Evolutionary conservation across 306 rosid species (phyloP).

Genomic region (Vicia villosa): DNA sequence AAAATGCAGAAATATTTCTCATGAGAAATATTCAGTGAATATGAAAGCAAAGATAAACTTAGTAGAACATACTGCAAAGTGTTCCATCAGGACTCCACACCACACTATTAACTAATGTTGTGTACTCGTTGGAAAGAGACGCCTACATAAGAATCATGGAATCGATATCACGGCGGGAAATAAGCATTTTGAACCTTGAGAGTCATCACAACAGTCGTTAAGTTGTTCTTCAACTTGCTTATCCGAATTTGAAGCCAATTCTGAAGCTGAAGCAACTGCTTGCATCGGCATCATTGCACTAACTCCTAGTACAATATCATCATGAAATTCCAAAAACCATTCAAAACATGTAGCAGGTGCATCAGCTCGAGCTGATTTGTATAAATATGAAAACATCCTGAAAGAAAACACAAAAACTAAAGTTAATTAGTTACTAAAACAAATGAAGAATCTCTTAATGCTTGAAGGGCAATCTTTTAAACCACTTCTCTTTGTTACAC

Average conservation of each 20-base stretch:
- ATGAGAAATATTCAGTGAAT: conserved; percentile 1
- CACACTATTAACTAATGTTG: conserved; percentile 87
- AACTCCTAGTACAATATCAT: conserved; percentile 72
- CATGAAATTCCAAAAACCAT: conserved; percentile 77
- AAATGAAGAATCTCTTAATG: conserved; percentile 74
- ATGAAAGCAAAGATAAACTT: conserved; percentile 7
- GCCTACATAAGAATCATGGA: conserved; percentile 57
- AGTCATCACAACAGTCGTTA: too few relatives aligned
- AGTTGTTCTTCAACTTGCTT: conserved; percentile 47
- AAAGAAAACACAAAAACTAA: background rate
- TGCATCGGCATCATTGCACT: conserved; percentile 76
- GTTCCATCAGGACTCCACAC: conserved; percentile 98
- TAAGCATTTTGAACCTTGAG: conserved; percentile 30
- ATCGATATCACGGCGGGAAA: conserved; percentile 32
- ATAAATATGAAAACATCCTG: conserved; percentile 80
- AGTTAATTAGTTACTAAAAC: conserved; percentile 14
- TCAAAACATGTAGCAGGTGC: conserved; percentile 75
- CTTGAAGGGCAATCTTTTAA: conserved; percentile 89
- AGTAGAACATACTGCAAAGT: conserved; percentile 66
- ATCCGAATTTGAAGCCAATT: conserved; percentile 46
- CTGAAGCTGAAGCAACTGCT: conserved; percentile 84
- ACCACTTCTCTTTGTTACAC: conserved; percentile 85
- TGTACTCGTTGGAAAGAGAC: conserved; percentile 69
- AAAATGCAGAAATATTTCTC: conserved; percentile 14
- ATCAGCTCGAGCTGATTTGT: conserved; percentile 68